Base-by-base conservation (phyloP, 2,329 filamentous ascomycete genomes). In the Alternaria sp. region DNA sequence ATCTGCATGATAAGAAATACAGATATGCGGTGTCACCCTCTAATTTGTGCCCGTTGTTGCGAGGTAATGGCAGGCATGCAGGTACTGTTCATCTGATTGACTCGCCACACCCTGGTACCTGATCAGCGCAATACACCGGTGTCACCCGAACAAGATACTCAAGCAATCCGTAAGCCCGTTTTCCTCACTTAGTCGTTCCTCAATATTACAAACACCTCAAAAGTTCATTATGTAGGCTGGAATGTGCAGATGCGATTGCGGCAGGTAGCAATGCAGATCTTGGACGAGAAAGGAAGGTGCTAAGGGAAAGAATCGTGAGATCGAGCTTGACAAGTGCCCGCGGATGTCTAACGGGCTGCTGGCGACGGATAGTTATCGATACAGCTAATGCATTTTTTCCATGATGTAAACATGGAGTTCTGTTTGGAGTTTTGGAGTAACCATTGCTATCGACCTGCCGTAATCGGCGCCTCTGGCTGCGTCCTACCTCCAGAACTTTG, bases 271-370 rank as follows among this genome's bases (percentile, higher is more conserved):
- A 21, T 57, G 58, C 51, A 36, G 40, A 55, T 61, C 67, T 21
- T 68, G 44, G 12, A 57, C 51, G 11, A 49, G 65, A 58, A 23
- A 69, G 71, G 71, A 69, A 74, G 71, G 71, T 73, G 54, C 17
- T 25, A 59, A 50, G 40, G 10, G 26, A 30, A 40, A 45, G 21
- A 26, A 65, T 57, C 25, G 45, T 32, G 36, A 36, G 43, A 57
- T 52, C 51, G 44, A 45, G 25, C 45, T 58, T 23, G 36, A 51
- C 30, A 61, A 30, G 51, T 54, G 32, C 47, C 63, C 66, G 67
- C 66, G 67, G 70, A 51, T 47, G 30, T 26, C 17, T 44, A 54
- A 45, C 51, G 46, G 49, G 61, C 26, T 56, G 54, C 26, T 60
- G 56, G 57, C 50, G 54, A 58, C 65, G 64, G 66, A 32, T 64